Base-by-base conservation (phyloP, 2,329 filamentous ascomycete species). In the Alternaria metachromatica region DNA sequence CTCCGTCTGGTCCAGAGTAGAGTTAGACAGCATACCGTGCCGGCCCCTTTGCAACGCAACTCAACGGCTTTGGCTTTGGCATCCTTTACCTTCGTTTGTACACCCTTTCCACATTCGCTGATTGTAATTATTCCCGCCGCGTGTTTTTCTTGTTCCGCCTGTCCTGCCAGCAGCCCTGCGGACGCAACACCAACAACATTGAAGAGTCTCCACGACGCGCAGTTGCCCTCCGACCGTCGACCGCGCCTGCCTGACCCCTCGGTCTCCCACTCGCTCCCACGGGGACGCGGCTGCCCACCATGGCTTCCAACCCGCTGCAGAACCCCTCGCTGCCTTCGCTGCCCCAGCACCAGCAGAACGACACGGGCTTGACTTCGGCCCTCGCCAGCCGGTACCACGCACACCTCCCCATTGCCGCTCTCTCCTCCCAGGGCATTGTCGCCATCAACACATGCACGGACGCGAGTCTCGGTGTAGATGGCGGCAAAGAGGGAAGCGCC, bases 401-500 rank as follows among this genome's bases (percentile, higher is more conserved):
- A 57, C 92, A 92, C 58, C 84, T 96, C 63, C 94, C 96, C 10
- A 97, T 94, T 1, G 93, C 96, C 57, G 89, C 89, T 53, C 88
- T 99, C 18, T 97, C 94, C 1, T 97, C 94, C 1, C 94, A 98
- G 78, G 96, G 91, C 53, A 87, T 98, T 72, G 91, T 99, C 76
- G 92, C 92, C 56, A 85, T 99, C 68, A 99, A 99, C 84, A 99
- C 94, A 20, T 98, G 97, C 80, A 95, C 93, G 11, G 92, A 93
- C 11, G 95, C 95, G 1, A 87, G 91, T 58, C 94, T 94, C 77
- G 95, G 94, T 21, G 89, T 92, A 5, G 93, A 97, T 92, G 95
- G 95, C 70, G 90, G 89, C 63, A 96, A 94, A 76, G 93, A 96
- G 72, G 95, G 94, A 37, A 97, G 93, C 82, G 93, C 94, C 67